These are phyloP conservation scores for Aquilaria agallochum DNA, from an alignment of 441 rosid genomes.

Conservation along the genomic window DNA sequence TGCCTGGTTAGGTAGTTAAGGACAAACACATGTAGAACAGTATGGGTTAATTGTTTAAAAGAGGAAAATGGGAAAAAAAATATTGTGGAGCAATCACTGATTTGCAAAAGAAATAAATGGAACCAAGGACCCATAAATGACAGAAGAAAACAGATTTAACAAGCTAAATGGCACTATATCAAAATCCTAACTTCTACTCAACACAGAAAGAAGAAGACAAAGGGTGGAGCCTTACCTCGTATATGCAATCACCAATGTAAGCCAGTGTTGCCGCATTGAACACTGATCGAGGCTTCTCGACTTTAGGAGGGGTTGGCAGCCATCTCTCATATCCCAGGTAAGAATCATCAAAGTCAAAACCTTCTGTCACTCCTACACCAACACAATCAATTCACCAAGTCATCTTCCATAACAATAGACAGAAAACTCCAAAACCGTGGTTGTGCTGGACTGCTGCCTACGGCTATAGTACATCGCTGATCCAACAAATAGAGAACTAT, in stretches of 20 bases:
- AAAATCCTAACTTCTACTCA: neutral
- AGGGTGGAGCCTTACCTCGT: conserved; percentile 47
- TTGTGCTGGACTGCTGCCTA: no score
- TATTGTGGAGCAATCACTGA: no score
- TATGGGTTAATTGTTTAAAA: no score
- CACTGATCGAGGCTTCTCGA: conserved; percentile 74
- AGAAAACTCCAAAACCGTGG: neutral
- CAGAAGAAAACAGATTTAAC: no score
- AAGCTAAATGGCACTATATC: neutral
- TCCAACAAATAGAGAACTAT: no score
- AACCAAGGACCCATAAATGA: no score
- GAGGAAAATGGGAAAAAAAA: no score
- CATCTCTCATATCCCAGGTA: conserved; percentile 71
- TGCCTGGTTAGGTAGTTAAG: no score
- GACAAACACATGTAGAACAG: no score
- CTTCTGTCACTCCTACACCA: conserved; percentile 19
- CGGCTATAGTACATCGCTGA: no score
- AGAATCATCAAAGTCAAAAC: conserved; percentile 27
- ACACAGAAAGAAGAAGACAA: neutral
- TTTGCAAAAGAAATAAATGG: no score
- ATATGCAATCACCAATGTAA: conserved; percentile 78
- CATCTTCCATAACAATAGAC: neutral
- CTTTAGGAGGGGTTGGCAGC: conserved; percentile 81
- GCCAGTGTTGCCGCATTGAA: conserved; percentile 78
- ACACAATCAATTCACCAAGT: conserved; percentile 1